Evolutionary conservation across 2,329 filamentous ascomycete genomes (phyloP).

Genomic region (Colletotrichum sublineola): DNA sequence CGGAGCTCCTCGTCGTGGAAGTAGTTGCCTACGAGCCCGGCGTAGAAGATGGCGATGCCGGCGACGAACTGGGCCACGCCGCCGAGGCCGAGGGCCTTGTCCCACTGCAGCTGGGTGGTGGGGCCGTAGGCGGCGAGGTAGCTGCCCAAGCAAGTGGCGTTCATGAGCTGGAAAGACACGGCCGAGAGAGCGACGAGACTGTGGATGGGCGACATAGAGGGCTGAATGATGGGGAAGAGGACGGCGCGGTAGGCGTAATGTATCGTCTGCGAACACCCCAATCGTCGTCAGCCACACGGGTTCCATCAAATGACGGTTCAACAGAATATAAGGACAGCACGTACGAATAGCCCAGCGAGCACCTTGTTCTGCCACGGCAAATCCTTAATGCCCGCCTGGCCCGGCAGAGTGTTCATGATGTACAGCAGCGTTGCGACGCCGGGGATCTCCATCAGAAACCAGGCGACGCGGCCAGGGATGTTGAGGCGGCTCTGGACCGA

Average conservation of each 20-base stretch:
- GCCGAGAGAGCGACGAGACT: constrained; percentile 74
- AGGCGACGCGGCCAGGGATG: constrained; percentile 88
- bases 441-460: constrained; percentile 89
- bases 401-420: constrained; percentile 78
- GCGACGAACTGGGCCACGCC: constrained; percentile 63
- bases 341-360: constrained; percentile 75
- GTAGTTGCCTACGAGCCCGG: constrained; percentile 84
- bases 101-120: constrained; percentile 67
- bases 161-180: constrained; percentile 81
- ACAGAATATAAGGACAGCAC: constrained; percentile 44
- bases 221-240: constrained; percentile 84
- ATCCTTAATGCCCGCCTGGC: constrained; percentile 66
- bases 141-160: constrained; percentile 81
- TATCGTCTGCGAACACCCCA: constrained; percentile 65
- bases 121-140: constrained; percentile 88
- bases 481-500: constrained; percentile 82
- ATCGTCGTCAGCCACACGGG: background rate
- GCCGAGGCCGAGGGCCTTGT: constrained; percentile 52
- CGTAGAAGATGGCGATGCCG: constrained; percentile 81
- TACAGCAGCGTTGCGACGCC: constrained; percentile 85
- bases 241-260: constrained; percentile 95
- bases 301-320: no score
- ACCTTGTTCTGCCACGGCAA: constrained; percentile 85
- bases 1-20: constrained; percentile 92
- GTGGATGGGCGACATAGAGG: constrained; percentile 94